Percentiles rank a stretch among this genome's conserved stretches.
Evolutionary conservation across 2,329 filamentous ascomycete species (phyloP).

Genomic region (Didymosphaeria variabile): DNA sequence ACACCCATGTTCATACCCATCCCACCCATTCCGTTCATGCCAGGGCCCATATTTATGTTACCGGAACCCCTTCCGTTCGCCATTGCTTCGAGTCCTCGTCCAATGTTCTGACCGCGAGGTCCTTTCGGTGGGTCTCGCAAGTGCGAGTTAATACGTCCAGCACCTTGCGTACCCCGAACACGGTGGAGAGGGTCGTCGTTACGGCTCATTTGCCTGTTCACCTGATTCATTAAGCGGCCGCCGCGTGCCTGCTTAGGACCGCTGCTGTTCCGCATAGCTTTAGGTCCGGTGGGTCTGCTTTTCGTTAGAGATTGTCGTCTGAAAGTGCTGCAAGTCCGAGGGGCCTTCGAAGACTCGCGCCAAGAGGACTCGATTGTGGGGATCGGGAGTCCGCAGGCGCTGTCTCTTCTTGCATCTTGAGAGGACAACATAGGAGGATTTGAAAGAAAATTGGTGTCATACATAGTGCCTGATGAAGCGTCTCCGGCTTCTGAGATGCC

Average conservation of each 20-base stretch:
- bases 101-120: constrained; percentile 63
- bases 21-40: constrained; percentile 41
- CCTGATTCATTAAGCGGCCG: constrained; percentile 85
- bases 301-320: constrained; percentile 29
- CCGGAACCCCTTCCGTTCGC: constrained; percentile 51
- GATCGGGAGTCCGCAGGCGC: constrained; percentile 14
- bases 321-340: background rate
- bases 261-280: constrained; percentile 85
- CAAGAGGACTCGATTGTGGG: constrained; percentile 11
- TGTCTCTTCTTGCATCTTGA: background rate
- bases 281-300: constrained; percentile 91
- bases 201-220: constrained; percentile 84
- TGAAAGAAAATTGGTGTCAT: constrained; percentile 34
- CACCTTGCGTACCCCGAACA: constrained; percentile 73
- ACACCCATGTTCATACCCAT: constrained; percentile 45
- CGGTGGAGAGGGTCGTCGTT: constrained; percentile 81
- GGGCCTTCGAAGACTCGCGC: background rate
- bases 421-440: constrained; percentile 1
- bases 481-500: constrained; percentile 55
- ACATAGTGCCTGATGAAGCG: constrained; percentile 54
- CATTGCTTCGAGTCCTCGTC: constrained; percentile 46
- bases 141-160: constrained; percentile 84
- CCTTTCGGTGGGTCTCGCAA: constrained; percentile 75
- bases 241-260: constrained; percentile 63
- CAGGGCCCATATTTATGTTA: constrained; percentile 37